phyloP scores from a whole-genome alignment of 73 alveolate genomes.

The Tetrahymena elliotti region DNA sequence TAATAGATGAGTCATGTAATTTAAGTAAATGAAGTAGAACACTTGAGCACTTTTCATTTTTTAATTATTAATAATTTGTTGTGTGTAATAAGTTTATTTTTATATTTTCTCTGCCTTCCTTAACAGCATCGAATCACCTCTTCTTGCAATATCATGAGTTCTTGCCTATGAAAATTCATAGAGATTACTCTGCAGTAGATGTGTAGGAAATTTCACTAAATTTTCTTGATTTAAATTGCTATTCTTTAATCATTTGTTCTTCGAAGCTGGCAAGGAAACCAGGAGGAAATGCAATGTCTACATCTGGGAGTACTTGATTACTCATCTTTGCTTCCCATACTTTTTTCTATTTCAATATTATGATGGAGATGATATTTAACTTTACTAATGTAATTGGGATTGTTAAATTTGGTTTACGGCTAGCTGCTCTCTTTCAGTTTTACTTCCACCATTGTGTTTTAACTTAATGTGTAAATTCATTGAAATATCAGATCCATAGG shows the following conservation, averaged over 20 bases:
- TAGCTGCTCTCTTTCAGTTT: conserved; percentile 62
- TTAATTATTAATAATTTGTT: neutral
- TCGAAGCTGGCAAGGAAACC: conserved; percentile 2
- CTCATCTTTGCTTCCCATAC: conserved; percentile 1
- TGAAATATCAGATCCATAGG: conserved; percentile 68
- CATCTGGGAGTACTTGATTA: neutral
- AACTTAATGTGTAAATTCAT: conserved; percentile 69
- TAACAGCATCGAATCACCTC: neutral
- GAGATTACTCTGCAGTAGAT: neutral
- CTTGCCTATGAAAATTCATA: neutral
- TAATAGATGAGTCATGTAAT: neutral
- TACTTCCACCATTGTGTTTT: conserved; percentile 73
- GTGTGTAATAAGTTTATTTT: neutral
- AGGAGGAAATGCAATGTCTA: neutral
- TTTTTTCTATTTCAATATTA: neutral
- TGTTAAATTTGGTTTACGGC: conserved; percentile 24
- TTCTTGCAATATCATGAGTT: neutral
- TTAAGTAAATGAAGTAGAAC: neutral
- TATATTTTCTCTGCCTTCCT: neutral
- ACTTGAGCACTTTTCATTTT: neutral
- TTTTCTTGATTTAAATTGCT: neutral
- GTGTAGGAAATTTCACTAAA: neutral
- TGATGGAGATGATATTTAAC: neutral
- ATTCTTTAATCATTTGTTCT: neutral
- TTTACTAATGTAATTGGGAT: neutral